These are phyloP conservation scores for Syzygium syzygioides DNA, from an alignment of 441 rosid species.

Conservation along the genomic window DNA sequence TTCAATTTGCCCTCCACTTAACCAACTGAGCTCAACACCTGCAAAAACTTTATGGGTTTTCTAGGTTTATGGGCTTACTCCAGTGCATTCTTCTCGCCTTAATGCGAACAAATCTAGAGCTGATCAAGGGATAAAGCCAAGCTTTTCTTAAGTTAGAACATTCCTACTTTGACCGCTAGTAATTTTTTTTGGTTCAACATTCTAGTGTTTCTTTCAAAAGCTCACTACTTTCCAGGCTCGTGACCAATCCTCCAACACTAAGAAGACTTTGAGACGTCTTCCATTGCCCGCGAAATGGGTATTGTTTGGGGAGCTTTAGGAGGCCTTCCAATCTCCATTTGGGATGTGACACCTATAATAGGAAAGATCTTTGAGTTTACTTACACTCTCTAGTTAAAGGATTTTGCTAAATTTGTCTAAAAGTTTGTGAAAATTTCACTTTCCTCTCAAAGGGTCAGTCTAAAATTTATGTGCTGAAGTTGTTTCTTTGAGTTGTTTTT, in stretches of 20 bases:
- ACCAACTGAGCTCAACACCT: not conserved
- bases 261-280: not conserved
- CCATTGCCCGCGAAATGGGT: not conserved
- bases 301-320: not conserved
- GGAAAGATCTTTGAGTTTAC: not conserved
- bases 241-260: not conserved
- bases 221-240: not conserved
- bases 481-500: not conserved
- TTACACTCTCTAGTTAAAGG: not conserved
- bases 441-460: not conserved
- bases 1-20: not conserved
- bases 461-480: not conserved
- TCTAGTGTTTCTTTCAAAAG: not conserved
- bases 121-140: not conserved
- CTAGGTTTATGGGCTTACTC: not conserved
- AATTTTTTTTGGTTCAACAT: not conserved
- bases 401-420: not conserved
- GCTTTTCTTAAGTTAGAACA: not conserved
- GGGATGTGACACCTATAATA: not conserved
- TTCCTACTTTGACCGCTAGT: not conserved
- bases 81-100: not conserved
- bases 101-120: not conserved
- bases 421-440: not conserved
- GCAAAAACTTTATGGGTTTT: not conserved
- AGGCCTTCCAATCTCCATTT: not conserved